Evolutionary conservation across 129 eudicot species (phyloP).

Genomic region (Chrysanthemum seticuspe): DNA sequence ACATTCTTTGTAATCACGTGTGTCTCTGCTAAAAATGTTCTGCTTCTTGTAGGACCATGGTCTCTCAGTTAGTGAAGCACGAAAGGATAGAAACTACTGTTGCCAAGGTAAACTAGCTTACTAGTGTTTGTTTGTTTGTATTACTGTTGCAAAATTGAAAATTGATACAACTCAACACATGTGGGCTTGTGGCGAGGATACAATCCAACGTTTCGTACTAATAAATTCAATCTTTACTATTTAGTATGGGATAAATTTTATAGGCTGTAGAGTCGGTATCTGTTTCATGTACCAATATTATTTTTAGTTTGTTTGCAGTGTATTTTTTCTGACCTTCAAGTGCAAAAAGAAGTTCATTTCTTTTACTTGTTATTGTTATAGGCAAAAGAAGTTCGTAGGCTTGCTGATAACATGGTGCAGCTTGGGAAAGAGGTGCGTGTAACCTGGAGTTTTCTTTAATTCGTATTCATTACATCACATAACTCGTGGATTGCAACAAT

Average conservation of each 20-base stretch:
- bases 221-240: background rate
- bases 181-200: background rate
- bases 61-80: slow-evolving; percentile 3
- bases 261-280: background rate
- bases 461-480: background rate
- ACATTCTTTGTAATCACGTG: background rate
- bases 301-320: background rate
- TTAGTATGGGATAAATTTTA: background rate
- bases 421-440: slow-evolving; percentile 86
- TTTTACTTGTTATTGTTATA: slow-evolving; percentile 22
- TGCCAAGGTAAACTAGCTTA: slow-evolving; percentile 60
- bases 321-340: background rate
- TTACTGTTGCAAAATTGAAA: background rate
- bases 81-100: slow-evolving; percentile 24
- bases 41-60: background rate
- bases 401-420: slow-evolving; percentile 97
- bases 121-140: background rate
- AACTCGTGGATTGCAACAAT: background rate
- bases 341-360: background rate
- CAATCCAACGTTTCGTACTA: too few relatives aligned
- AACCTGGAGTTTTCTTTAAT: background rate
- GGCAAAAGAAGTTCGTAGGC: slow-evolving; percentile 96
- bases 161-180: background rate
- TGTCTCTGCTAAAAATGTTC: background rate
- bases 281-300: background rate